Evolutionary conservation across 371 early-diverging fungal species (phyloP).

Genomic region (Antonospora locustae): DNA sequence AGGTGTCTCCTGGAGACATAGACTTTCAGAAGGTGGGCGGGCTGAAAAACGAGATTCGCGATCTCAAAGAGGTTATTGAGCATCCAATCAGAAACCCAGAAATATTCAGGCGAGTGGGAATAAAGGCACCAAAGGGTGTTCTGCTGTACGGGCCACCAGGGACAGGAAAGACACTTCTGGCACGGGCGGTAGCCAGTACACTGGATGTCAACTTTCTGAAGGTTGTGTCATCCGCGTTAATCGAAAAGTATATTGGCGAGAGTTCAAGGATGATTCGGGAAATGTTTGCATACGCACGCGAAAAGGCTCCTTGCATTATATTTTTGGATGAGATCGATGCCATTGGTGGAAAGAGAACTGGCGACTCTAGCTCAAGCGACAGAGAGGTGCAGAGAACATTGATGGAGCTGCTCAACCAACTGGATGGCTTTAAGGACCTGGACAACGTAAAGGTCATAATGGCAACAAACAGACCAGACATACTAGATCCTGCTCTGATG

Average conservation of each 20-base stretch:
- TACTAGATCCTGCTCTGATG: constrained; percentile 88
- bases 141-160: constrained; percentile 95
- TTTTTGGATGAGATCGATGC: constrained; percentile 99
- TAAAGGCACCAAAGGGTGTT: constrained; percentile 92
- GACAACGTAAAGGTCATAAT: constrained; percentile 95
- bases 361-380: constrained; percentile 94
- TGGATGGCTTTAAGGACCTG: constrained; percentile 96
- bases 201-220: constrained; percentile 87
- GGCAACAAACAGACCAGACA: constrained; percentile 98
- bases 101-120: constrained; percentile 85
- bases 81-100: constrained; percentile 95
- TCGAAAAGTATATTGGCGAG: constrained; percentile 98
- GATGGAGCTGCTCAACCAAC: constrained; percentile 96
- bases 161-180: constrained; percentile 67
- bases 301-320: constrained; percentile 97
- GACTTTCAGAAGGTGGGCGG: constrained; percentile 94
- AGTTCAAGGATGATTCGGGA: constrained; percentile 83
- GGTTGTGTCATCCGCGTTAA: constrained; percentile 83
- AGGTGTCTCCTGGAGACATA: constrained; percentile 68
- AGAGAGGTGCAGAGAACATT: constrained; percentile 96
- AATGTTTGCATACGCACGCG: constrained; percentile 96
- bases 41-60: constrained; percentile 82
- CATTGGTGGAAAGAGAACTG: constrained; percentile 93
- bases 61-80: constrained; percentile 91
- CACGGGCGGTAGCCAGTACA: constrained; percentile 86